Conservation (phyloP, 768 basidiomycete genomes). For the Lactarius sp. region DNA sequence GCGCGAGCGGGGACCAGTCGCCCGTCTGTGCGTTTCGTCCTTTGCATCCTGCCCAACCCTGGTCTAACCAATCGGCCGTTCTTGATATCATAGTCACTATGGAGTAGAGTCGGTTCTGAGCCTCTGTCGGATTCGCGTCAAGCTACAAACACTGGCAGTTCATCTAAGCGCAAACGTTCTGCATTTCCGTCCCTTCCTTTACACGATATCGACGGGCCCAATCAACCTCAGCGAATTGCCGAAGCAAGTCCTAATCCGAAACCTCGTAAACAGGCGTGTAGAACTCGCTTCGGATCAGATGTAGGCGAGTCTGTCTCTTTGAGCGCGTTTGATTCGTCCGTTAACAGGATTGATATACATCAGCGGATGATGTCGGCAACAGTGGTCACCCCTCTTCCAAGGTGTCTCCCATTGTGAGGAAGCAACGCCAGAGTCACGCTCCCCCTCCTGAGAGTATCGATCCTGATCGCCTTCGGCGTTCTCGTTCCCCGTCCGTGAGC, state of each 20-base stretch:
- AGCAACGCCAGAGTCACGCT: constrained; percentile 24
- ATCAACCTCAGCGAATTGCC: constrained; percentile 21
- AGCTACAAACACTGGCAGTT: constrained; percentile 1
- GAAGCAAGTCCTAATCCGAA: constrained; percentile 59
- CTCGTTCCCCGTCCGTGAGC: constrained; percentile 21
- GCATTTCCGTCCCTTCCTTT: constrained; percentile 23
- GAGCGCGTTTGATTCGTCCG: background rate
- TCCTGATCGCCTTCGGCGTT: constrained; percentile 30
- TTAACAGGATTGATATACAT: background rate
- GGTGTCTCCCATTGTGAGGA: constrained; percentile 1
- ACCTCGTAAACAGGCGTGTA: constrained; percentile 44
- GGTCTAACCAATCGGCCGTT: background rate
- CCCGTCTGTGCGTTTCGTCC: constrained; percentile 16
- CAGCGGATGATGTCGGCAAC: constrained; percentile 3
- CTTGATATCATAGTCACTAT: constrained; percentile 20
- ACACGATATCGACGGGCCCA: constrained; percentile 15
- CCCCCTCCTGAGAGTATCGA: constrained; percentile 24
- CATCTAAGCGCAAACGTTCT: constrained; percentile 40
- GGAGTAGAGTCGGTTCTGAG: constrained; percentile 25
- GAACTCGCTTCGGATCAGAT: background rate
- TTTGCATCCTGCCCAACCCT: constrained; percentile 15
- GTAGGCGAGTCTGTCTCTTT: constrained; percentile 10
- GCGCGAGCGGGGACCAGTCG: background rate
- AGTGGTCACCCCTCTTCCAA: background rate
- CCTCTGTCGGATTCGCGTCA: constrained; percentile 18